Evolutionary conservation across 73 alveolate genomes (phyloP).

Genomic region (Breviolum minutum): DNA sequence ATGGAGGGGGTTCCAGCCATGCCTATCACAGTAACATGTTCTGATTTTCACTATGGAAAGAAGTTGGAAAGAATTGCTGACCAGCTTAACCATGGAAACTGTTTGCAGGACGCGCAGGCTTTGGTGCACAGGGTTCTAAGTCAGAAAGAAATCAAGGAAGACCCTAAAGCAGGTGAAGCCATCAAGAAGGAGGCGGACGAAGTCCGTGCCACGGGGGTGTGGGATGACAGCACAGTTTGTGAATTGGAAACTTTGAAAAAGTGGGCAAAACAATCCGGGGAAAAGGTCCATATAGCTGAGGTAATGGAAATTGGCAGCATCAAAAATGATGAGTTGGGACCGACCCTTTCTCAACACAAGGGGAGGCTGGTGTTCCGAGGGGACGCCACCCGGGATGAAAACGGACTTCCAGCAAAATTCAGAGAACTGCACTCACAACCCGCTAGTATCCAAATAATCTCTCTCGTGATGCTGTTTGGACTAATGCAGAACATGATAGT

Average conservation of each 20-base stretch:
- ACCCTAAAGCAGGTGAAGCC: neutral
- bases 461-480: neutral
- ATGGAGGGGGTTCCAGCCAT: neutral
- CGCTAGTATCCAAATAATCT: neutral
- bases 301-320: neutral
- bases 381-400: neutral
- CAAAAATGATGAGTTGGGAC: neutral
- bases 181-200: neutral
- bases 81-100: neutral
- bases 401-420: conserved; percentile 23
- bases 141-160: neutral
- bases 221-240: neutral
- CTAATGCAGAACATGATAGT: neutral
- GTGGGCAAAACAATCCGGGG: neutral
- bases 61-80: neutral
- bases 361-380: conserved; percentile 34
- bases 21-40: neutral
- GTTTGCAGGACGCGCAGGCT: neutral
- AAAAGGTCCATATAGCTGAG: conserved; percentile 1
- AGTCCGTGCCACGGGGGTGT: neutral
- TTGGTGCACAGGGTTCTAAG: neutral
- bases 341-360: neutral
- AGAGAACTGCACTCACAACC: neutral
- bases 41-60: too few species aligned
- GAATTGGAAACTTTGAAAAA: neutral